A percentile compares a stretch with the other conserved stretches of the same genome.
Conservation (phyloP, 23 red algal species). For the Rhodosorus marinus region DNA sequence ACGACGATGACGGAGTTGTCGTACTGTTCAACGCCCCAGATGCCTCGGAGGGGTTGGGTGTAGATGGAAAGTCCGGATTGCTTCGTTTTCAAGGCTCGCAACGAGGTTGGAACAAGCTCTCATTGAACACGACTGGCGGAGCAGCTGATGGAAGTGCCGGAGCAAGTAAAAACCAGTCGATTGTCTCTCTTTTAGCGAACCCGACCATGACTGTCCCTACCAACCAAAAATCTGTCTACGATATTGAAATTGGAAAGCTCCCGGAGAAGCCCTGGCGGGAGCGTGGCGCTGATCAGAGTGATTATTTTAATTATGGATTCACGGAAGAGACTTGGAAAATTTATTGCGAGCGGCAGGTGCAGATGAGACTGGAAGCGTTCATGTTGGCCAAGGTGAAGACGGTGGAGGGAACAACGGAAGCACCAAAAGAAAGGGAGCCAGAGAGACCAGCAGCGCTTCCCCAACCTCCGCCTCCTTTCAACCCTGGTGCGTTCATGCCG, state of each 20-base stretch:
- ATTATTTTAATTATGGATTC: slow-evolving; percentile 99
- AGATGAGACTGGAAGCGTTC: slow-evolving; percentile 79
- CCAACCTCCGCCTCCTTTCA: neutral
- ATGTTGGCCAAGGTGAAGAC: slow-evolving; percentile 64
- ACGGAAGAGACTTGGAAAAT: slow-evolving; percentile 97
- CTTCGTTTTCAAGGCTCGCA: neutral
- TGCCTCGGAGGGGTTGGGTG: neutral
- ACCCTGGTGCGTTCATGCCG: neutral
- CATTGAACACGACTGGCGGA: neutral
- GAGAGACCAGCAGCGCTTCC: neutral
- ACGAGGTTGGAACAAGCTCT: neutral
- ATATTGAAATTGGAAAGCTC: slow-evolving; percentile 79
- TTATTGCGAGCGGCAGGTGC: slow-evolving; percentile 84
- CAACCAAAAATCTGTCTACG: slow-evolving; percentile 67
- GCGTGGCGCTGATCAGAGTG: slow-evolving; percentile 51
- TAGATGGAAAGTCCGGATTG: neutral
- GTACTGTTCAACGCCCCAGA: neutral
- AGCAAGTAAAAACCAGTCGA: neutral
- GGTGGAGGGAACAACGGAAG: neutral
- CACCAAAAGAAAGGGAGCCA: neutral
- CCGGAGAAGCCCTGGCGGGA: slow-evolving; percentile 97
- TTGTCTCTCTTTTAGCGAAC: slow-evolving; percentile 52
- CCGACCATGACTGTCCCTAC: slow-evolving; percentile 48
- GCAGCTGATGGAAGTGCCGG: neutral
- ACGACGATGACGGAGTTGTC: neutral